A percentile compares a stretch with the other conserved stretches of the same genome.
These are phyloP conservation scores for Geranomyces michiganensis DNA, from an alignment of 192 early-diverging fungal species.

Conservation along the genomic window DNA sequence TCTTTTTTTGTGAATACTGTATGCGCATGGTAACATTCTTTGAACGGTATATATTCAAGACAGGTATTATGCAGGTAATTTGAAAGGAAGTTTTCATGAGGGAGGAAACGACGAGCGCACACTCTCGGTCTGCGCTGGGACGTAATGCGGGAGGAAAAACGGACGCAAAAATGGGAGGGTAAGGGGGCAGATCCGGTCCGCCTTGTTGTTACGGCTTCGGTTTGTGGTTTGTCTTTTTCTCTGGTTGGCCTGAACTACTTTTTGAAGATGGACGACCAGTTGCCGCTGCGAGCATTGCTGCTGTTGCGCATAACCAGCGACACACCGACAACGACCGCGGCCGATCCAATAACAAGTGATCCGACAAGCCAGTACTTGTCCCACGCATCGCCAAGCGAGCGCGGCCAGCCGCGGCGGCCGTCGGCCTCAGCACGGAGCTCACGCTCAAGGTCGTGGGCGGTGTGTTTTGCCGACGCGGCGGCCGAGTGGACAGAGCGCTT, in stretches of 20 bases:
- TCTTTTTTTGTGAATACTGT: too few relatives aligned
- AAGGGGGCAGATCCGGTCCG: too few relatives aligned
- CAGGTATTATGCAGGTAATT: too few relatives aligned
- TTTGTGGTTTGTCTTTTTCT: too few relatives aligned
- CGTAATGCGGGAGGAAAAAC: too few relatives aligned
- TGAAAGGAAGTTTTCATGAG: too few relatives aligned
- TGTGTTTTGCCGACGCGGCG: neutral
- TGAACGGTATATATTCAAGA: too few relatives aligned
- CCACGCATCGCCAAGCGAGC: constrained; percentile 23
- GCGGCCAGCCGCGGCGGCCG: constrained; percentile 9
- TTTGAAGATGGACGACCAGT: constrained; percentile 3
- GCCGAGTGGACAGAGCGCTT: neutral
- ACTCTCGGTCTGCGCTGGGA: too few relatives aligned
- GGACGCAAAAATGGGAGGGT: too few relatives aligned
- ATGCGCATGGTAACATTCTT: too few relatives aligned
- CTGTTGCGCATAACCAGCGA: neutral
- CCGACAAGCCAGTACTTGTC: constrained; percentile 29
- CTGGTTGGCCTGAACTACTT: neutral
- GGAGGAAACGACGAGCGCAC: too few relatives aligned
- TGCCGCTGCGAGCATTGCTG: neutral
- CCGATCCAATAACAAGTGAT: neutral
- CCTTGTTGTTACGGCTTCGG: too few relatives aligned
- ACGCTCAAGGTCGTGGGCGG: constrained; percentile 2
- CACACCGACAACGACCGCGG: constrained; percentile 20
- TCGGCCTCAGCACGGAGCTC: constrained; percentile 8